A percentile compares a stretch with the other conserved stretches of the same genome.
Evolutionary conservation across 1,284 basidiomycete species (phyloP).

Genomic region (Porodaedalea pini): DNA sequence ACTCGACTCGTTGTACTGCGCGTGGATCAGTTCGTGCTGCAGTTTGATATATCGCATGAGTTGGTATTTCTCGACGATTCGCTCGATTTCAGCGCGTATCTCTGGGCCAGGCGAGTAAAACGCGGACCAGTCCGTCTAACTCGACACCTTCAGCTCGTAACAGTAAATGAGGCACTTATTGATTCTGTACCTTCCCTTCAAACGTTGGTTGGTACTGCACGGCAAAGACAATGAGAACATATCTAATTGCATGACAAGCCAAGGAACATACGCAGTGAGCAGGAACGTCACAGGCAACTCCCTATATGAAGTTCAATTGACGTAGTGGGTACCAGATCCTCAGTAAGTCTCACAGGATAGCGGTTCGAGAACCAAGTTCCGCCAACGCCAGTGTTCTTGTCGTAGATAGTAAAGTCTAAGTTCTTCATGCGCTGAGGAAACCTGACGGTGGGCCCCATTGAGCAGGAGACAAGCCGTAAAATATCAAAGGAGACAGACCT

Average conservation of each 20-base stretch:
- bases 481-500: constrained; percentile 5
- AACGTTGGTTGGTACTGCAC: constrained; percentile 57
- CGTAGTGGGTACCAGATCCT: background rate
- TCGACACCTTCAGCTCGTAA: background rate
- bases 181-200: constrained; percentile 41
- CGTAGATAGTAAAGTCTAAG: constrained; percentile 57
- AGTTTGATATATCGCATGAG: constrained; percentile 51
- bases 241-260: background rate
- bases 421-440: constrained; percentile 58
- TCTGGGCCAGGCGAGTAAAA: constrained; percentile 59
- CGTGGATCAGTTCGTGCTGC: constrained; percentile 47
- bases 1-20: constrained; percentile 45
- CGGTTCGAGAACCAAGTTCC: constrained; percentile 51
- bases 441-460: constrained; percentile 51
- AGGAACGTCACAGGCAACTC: constrained; percentile 55
- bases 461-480: background rate
- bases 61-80: constrained; percentile 54
- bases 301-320: constrained; percentile 29
- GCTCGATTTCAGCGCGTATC: constrained; percentile 50
- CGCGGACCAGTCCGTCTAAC: constrained; percentile 52
- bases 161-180: background rate
- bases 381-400: constrained; percentile 54
- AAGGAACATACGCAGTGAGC: constrained; percentile 45
- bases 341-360: constrained; percentile 31
- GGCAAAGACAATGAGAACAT: background rate